Evolutionary conservation across 192 early-diverging fungal genomes (phyloP), one percentile per base, ranked within the genome.

Genomic region (Backusella tarrabulga): DNA sequence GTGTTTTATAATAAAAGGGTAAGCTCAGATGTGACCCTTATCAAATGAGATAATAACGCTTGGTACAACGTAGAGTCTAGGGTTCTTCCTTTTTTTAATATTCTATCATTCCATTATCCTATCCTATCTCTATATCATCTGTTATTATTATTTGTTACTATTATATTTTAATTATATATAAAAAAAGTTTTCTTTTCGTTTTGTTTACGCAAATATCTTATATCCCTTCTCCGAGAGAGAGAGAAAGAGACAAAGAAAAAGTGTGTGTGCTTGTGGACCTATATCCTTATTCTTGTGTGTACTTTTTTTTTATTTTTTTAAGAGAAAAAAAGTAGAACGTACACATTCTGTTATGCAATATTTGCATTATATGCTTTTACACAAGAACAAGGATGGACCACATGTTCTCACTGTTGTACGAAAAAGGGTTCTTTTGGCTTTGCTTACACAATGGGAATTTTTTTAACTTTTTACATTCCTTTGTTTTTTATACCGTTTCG

Each of bases 351-450:
- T 40, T 40, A 40, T 40, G 38, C 38, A 40, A 12, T 40, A 40
- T 44, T 44, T 50, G 46, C 46, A 50, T 50, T 50, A n/a, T 50
- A 19, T 50, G 5, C 14, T 6, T 50, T 50, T 50, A 50, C 46
- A 50, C 46, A 50, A 50, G 46, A 50, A 50, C 46, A 50, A 50
- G 46, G 46, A 7, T 50, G 17, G 17, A 50, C 17, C 67, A 68
- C 67, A 68, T 68, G 67, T 68, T 68, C n/a, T 17, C 19, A 34
- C 14, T 32, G 67, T 68, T 35, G 67, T 35, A 68, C 67, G 17
- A 68, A 68, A 68, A 68, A 68, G 67, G 67, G 67, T 68, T 68
- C 67, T 68, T 35, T 32, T 35, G 15, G 15, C 19, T 50, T n/a
- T 50, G 19, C 46, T 50, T 50, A 50, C 46, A 50, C 46, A 50